Base-by-base conservation (phyloP, 139 green algal genomes). In the Nannochloris sp. region DNA sequence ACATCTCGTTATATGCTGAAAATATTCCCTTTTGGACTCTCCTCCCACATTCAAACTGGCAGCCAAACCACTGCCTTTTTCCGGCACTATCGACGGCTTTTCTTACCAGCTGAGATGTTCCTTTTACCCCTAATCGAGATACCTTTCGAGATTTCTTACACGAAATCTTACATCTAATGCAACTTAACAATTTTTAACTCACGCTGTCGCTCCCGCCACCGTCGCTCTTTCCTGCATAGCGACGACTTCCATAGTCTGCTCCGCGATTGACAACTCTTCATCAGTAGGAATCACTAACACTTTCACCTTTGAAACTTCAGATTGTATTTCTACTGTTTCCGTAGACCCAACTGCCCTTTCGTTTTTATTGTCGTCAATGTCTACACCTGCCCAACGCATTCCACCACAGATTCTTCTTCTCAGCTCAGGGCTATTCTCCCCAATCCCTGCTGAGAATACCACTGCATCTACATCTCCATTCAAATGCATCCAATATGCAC, bases 281-380 rank as follows among this genome's bases (percentile, higher is more conserved):
- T 97, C 87, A 4, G 90, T 97, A 2, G 88, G 90, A 3, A 97
- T 75, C 13, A 97, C 85, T 67, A 95, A 69, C 25, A 96, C 74
- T 67, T 85, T 80, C 7, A 80, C 58, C 7, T 34, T 67, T 1
- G 38, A 51, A 67, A 36, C 96, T 86, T 46, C 86, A 71, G 4
- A 63, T 81, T 4, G 14, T 32, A 33, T 7, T 46, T 62, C 7
- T 55, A 24, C 25, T 4, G 14, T 32, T 37, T 7, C 60, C 48
- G 8, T 55, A 24, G 15, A 4, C 48, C 61, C 25, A 19, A 78
- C 57, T 9, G 64, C 60, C 1, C 39, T 62, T 29, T 70, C 51
- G 61, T 97, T 97, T 27, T 76, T 73, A 0, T 12, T 66, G 0
- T 64, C 32, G 65, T 96, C 87, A 2, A 96, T 3, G 6, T 31